Conservation (phyloP, 768 basidiomycete genomes). For the Lactarius sanguifluus region DNA sequence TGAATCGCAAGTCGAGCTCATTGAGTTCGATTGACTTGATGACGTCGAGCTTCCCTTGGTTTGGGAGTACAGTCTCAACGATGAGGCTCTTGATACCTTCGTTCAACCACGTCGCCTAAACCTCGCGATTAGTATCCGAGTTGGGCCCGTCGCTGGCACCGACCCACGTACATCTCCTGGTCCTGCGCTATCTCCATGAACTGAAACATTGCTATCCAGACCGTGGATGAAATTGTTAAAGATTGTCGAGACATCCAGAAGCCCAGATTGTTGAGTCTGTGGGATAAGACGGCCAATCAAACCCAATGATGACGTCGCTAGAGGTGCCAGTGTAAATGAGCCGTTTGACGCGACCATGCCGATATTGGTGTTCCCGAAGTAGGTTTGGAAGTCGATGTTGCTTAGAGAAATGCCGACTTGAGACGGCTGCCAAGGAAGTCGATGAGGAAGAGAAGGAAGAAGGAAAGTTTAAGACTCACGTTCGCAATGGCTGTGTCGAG, state of each 20-base stretch:
- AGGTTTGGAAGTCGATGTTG: constrained; percentile 61
- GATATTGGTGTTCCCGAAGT: constrained; percentile 51
- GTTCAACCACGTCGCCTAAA: constrained; percentile 69
- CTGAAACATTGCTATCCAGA: constrained; percentile 55
- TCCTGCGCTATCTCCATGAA: constrained; percentile 59
- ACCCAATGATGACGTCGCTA: constrained; percentile 49
- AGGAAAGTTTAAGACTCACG: constrained; percentile 39
- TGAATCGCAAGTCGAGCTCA: constrained; percentile 59
- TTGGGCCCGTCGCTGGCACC: background rate
- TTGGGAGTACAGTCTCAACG: constrained; percentile 60
- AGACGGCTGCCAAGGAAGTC: constrained; percentile 50
- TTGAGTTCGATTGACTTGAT: constrained; percentile 65
- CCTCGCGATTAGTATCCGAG: constrained; percentile 18
- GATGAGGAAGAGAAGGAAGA: constrained; percentile 6
- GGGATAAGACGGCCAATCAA: constrained; percentile 65
- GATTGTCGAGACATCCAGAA: constrained; percentile 57
- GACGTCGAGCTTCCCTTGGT: constrained; percentile 57
- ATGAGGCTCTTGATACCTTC: constrained; percentile 64
- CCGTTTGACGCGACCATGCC: constrained; percentile 55
- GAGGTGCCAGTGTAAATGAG: constrained; percentile 54
- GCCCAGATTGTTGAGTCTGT: constrained; percentile 51
- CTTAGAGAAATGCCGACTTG: constrained; percentile 70
- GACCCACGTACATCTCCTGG: constrained; percentile 48
- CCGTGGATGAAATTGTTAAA: constrained; percentile 76
- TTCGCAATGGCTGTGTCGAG: constrained; percentile 60